Evolutionary conservation across 805 yeast genomes (phyloP).

Genomic region (Kuraishia capsulata): DNA sequence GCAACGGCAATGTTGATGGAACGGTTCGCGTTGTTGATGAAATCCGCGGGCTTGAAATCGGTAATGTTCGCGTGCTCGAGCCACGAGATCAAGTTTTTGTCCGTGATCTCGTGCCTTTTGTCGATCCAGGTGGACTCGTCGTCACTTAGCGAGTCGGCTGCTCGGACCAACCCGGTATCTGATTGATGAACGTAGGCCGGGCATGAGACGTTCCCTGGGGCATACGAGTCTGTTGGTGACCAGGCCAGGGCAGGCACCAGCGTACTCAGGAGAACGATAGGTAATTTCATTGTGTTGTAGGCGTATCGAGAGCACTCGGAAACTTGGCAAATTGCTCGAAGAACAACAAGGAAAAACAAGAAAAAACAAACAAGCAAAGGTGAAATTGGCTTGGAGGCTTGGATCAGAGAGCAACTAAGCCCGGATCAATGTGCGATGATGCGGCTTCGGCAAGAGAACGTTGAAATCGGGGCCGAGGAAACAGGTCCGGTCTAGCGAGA

Average conservation of each 20-base stretch:
- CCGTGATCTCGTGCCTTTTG: conserved; percentile 35
- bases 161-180: conserved; percentile 25
- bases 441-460: too few species aligned
- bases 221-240: conserved; percentile 52
- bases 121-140: conserved; percentile 46
- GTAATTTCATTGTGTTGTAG: not conserved
- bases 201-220: conserved; percentile 52
- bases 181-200: conserved; percentile 24
- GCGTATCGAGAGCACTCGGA: too few species aligned
- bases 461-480: too few species aligned
- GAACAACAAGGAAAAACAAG: too few species aligned
- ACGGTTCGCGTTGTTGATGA: conserved; percentile 26
- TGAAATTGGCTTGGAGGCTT: too few species aligned
- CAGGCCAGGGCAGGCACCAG: conserved; percentile 18
- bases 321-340: too few species aligned
- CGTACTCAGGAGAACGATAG: not conserved
- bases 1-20: conserved; percentile 49
- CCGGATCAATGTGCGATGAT: too few species aligned
- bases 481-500: too few species aligned
- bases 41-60: conserved; percentile 37
- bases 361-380: too few species aligned
- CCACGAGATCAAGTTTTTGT: conserved; percentile 34
- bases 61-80: conserved; percentile 35
- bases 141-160: conserved; percentile 35
- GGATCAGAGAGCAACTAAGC: too few species aligned